A percentile compares a stretch with the other conserved stretches of the same genome.
Evolutionary conservation across 1,284 basidiomycete species (phyloP).

Genomic region (Trametes sp.): DNA sequence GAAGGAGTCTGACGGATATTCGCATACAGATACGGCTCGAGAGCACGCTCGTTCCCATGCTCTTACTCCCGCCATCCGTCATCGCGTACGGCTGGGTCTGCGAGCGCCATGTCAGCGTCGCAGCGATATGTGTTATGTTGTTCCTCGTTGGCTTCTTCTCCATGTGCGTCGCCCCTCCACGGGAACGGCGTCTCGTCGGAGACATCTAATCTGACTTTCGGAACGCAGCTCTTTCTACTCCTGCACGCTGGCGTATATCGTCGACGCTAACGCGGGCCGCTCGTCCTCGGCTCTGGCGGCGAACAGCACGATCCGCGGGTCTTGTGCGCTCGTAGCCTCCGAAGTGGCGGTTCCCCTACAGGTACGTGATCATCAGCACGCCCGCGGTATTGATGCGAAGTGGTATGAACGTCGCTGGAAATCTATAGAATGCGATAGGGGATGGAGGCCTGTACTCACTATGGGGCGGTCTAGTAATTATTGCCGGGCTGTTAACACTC

Average conservation of each 20-base stretch:
- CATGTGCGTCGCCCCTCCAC: too few relatives aligned
- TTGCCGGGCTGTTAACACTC: constrained; percentile 58
- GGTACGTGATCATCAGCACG: constrained; percentile 43
- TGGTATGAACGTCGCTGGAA: too few relatives aligned
- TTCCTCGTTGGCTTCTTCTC: constrained; percentile 76
- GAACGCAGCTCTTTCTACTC: constrained; percentile 68
- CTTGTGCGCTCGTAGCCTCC: constrained; percentile 72
- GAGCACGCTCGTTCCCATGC: constrained; percentile 63
- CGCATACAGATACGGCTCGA: constrained; percentile 70
- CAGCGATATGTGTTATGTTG: constrained; percentile 66
- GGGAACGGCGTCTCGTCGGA: too few relatives aligned
- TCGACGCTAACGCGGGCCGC: constrained; percentile 80
- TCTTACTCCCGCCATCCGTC: constrained; percentile 64
- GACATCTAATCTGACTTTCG: neutral
- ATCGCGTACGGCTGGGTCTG: constrained; percentile 83
- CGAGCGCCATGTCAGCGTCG: constrained; percentile 67
- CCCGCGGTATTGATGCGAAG: too few relatives aligned
- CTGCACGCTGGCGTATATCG: constrained; percentile 78
- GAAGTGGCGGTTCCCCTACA: constrained; percentile 75
- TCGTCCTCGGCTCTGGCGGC: constrained; percentile 75
- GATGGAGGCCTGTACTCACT: constrained; percentile 82
- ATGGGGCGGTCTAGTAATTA: constrained; percentile 66
- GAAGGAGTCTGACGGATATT: neutral
- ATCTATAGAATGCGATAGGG: constrained; percentile 52
- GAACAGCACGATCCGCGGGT: constrained; percentile 78